Conservation (phyloP, 1,139 yeast genomes). For the Martiniozyma asiatica region DNA sequence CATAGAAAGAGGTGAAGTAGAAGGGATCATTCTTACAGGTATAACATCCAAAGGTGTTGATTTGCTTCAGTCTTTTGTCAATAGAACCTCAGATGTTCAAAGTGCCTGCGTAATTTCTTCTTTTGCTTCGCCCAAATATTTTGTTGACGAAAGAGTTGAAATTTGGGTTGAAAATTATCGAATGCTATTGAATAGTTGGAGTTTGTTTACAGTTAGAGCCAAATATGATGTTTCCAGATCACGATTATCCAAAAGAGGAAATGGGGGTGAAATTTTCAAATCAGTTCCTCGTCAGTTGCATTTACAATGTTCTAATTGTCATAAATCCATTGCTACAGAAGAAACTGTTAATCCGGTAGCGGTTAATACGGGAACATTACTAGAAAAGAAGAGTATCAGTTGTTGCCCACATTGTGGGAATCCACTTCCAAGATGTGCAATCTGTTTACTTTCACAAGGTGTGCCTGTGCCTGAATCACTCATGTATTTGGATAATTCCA, state of each 20-base stretch:
- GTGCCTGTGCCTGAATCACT: slow-evolving; percentile 43
- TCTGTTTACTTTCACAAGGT: slow-evolving; percentile 75
- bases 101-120: slow-evolving; percentile 77
- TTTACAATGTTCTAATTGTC: slow-evolving; percentile 73
- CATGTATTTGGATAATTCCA: slow-evolving; percentile 13
- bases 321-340: slow-evolving; percentile 41
- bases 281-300: slow-evolving; percentile 65
- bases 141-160: slow-evolving; percentile 55
- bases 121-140: slow-evolving; percentile 76
- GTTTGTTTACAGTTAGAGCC: slow-evolving; percentile 65
- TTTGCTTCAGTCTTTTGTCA: slow-evolving; percentile 76
- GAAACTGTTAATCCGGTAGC: slow-evolving; percentile 1
- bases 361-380: too few species aligned
- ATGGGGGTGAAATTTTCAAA: slow-evolving; percentile 36
- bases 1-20: slow-evolving; percentile 69
- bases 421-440: slow-evolving; percentile 85
- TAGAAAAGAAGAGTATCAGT: slow-evolving; percentile 5
- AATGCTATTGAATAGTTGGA: slow-evolving; percentile 73
- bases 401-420: slow-evolving; percentile 81
- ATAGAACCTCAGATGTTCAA: slow-evolving; percentile 84
- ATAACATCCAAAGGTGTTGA: slow-evolving; percentile 66
- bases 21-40: slow-evolving; percentile 84
- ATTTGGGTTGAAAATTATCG: slow-evolving; percentile 74
- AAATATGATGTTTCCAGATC: slow-evolving; percentile 73
- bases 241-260: slow-evolving; percentile 42